A percentile compares a stretch with the other conserved stretches of the same genome.
phyloP scores from a whole-genome alignment of 2,329 filamentous ascomycete species.

The Diaporthe helianthi region DNA sequence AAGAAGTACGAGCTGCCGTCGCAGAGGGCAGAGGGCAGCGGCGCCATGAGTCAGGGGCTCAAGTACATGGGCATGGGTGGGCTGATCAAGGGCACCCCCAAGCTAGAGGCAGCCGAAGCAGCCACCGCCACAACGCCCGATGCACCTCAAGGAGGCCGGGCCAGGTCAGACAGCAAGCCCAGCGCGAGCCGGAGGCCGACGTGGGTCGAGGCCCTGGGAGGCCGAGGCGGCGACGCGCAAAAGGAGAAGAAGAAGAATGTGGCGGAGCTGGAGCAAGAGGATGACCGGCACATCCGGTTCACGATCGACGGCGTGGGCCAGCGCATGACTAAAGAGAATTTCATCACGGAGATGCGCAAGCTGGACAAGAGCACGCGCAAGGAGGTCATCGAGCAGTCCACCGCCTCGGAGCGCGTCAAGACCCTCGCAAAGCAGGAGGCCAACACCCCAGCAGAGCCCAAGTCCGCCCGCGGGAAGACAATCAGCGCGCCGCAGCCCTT shows the following conservation, averaged over 20 bases:
- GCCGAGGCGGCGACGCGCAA: slow-evolving; percentile 43
- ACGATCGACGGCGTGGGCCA: slow-evolving; percentile 76
- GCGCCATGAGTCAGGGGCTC: slow-evolving; percentile 51
- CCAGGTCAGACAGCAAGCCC: slow-evolving; percentile 35
- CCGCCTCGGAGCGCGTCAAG: slow-evolving; percentile 56
- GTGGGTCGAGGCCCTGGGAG: slow-evolving; percentile 39
- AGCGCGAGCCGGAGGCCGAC: slow-evolving; percentile 11
- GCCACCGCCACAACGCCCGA: slow-evolving; percentile 35
- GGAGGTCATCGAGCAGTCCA: slow-evolving; percentile 60
- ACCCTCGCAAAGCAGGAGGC: slow-evolving; percentile 54
- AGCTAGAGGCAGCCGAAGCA: slow-evolving; percentile 38
- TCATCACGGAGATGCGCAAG: slow-evolving; percentile 75
- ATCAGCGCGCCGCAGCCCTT: slow-evolving; percentile 27
- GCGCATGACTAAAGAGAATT: slow-evolving; percentile 82
- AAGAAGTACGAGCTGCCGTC: slow-evolving; percentile 80
- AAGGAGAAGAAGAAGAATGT: slow-evolving; percentile 50
- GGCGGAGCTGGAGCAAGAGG: slow-evolving; percentile 58
- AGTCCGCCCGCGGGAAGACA: slow-evolving; percentile 29
- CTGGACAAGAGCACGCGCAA: slow-evolving; percentile 71
- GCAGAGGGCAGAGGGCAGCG: slow-evolving; percentile 53
- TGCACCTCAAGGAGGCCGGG: not conserved
- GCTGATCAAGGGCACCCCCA: slow-evolving; percentile 50
- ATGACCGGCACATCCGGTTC: slow-evolving; percentile 77
- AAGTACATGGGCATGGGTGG: slow-evolving; percentile 63
- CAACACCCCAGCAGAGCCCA: slow-evolving; percentile 22